These are phyloP conservation scores for Cystobasidium tubakii DNA, from an alignment of 768 basidiomycete species.

Conservation along the genomic window DNA sequence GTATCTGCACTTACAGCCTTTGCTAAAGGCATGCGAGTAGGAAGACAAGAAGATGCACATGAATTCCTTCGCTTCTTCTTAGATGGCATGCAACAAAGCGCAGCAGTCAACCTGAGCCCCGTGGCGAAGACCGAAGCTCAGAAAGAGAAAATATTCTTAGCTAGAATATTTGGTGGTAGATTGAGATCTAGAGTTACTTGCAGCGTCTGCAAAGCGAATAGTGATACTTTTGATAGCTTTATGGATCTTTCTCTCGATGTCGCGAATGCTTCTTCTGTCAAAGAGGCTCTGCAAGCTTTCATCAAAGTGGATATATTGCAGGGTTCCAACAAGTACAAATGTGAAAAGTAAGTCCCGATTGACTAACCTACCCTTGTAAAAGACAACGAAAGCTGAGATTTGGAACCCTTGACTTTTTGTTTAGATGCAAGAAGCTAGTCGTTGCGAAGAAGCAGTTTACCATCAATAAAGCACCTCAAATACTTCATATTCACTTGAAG, in stretches of 20 bases:
- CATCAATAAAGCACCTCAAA: slow-evolving; percentile 75
- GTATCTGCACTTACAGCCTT: slow-evolving; percentile 57
- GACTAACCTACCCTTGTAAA: no score
- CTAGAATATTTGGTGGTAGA: slow-evolving; percentile 86
- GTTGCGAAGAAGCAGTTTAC: slow-evolving; percentile 84
- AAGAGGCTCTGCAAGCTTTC: slow-evolving; percentile 71
- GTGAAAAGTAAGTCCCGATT: slow-evolving; percentile 72
- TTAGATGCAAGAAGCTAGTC: slow-evolving; percentile 84
- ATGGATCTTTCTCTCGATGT: slow-evolving; percentile 92
- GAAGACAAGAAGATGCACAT: slow-evolving; percentile 95
- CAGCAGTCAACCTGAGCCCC: slow-evolving; percentile 72
- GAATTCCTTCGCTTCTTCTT: slow-evolving; percentile 93
- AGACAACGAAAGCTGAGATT: no score
- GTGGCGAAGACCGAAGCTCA: slow-evolving; percentile 54
- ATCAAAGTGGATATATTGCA: slow-evolving; percentile 72
- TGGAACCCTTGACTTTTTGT: not conserved
- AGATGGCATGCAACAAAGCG: slow-evolving; percentile 83
- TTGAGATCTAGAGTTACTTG: slow-evolving; percentile 88
- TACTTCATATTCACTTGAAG: slow-evolving; percentile 89
- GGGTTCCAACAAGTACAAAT: slow-evolving; percentile 94
- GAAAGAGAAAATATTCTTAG: slow-evolving; percentile 81
- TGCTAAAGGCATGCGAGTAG: slow-evolving; percentile 80
- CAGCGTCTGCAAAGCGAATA: slow-evolving; percentile 69
- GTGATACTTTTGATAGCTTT: slow-evolving; percentile 93
- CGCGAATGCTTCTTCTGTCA: slow-evolving; percentile 58